phyloP scores from a whole-genome alignment of 202 grass and related monocot species.

The Digitaria exilis region DNA sequence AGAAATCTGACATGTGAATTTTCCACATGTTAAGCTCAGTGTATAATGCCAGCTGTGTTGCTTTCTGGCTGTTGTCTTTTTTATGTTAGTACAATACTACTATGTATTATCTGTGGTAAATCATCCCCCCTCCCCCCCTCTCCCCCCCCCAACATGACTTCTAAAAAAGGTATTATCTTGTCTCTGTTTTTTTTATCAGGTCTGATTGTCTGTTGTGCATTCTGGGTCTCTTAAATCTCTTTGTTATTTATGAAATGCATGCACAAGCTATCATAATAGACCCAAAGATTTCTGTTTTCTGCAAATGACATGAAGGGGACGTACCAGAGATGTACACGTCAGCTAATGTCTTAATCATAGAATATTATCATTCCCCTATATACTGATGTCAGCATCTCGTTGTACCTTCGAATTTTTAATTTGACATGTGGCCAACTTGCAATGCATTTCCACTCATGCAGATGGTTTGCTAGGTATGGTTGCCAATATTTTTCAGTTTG shows the following conservation, averaged over 20 bases:
- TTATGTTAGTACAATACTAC: too few relatives aligned
- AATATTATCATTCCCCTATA: constrained; percentile 16
- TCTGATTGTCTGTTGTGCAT: not conserved
- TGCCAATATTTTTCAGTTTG: not conserved
- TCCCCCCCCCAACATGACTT: too few relatives aligned
- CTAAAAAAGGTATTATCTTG: too few relatives aligned
- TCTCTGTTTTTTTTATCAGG: too few relatives aligned
- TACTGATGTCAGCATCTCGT: not conserved
- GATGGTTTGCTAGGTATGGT: constrained; percentile 3
- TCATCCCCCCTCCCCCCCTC: too few relatives aligned
- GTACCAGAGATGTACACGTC: not conserved
- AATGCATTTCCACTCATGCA: constrained; percentile 28
- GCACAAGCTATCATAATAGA: not conserved
- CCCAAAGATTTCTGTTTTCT: constrained; percentile 1
- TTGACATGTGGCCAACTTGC: not conserved
- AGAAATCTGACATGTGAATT: not conserved
- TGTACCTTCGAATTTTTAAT: too few relatives aligned
- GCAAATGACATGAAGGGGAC: constrained; percentile 29
- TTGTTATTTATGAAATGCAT: not conserved
- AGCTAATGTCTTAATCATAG: constrained; percentile 9
- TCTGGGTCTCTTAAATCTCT: not conserved
- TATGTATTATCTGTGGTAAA: too few relatives aligned
- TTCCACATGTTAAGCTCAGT: not conserved
- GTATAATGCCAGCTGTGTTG: too few relatives aligned
- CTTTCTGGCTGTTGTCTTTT: too few relatives aligned